Evolutionary conservation across 305 asterid species (phyloP).

Genomic region (Solanum aculeatissimum): DNA sequence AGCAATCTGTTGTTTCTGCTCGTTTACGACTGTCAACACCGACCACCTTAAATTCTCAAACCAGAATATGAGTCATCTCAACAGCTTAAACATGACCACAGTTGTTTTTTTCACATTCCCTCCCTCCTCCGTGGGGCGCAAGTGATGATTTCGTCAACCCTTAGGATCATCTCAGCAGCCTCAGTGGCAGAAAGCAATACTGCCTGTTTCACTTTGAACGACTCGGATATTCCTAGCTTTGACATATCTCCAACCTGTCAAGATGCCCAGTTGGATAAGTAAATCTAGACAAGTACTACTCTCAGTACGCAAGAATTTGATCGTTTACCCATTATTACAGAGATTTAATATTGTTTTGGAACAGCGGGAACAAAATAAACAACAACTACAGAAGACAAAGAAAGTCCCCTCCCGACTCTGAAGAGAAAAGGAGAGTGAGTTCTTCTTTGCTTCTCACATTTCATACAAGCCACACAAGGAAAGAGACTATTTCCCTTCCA

Average conservation of each 20-base stretch:
- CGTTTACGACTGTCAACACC: background rate
- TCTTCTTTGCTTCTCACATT: background rate
- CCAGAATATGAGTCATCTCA: background rate
- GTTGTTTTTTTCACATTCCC: conserved; percentile 46
- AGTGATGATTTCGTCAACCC: conserved; percentile 88
- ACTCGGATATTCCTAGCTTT: conserved; percentile 70
- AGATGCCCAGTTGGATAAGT: background rate
- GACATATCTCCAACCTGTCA: conserved; percentile 76
- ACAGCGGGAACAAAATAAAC: background rate
- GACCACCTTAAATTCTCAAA: background rate
- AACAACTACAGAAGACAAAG: background rate
- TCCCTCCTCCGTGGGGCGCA: conserved; percentile 96
- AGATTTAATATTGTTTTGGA: background rate
- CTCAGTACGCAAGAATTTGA: background rate
- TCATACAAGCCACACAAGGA: background rate
- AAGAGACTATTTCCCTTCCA: background rate
- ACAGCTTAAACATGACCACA: background rate
- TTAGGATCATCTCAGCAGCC: conserved; percentile 79
- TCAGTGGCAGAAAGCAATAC: conserved; percentile 91
- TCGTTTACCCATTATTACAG: background rate
- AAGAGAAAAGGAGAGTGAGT: background rate
- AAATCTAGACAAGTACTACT: background rate
- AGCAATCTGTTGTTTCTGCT: background rate
- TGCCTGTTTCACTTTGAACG: conserved; percentile 92
- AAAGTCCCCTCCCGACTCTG: background rate